Percentiles rank a stretch among this genome's conserved stretches.
Evolutionary conservation across 1,284 basidiomycete genomes (phyloP).

Genomic region (Puccinia brachypodii): DNA sequence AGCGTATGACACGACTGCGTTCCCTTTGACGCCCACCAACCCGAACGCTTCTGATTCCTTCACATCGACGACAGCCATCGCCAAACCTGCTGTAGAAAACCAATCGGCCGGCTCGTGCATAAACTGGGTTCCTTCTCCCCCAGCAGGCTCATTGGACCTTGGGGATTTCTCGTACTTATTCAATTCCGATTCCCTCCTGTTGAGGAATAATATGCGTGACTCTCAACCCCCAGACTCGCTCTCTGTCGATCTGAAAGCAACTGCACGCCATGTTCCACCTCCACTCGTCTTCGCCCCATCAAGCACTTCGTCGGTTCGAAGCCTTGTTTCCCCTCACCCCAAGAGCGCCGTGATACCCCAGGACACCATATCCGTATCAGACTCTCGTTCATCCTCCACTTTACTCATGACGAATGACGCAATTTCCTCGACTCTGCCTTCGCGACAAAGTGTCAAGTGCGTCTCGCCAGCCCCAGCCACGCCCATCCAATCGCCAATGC

Average conservation of each 20-base stretch:
- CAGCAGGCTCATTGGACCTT: background rate
- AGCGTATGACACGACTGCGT: background rate
- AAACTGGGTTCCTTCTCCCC: background rate
- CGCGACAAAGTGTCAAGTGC: background rate
- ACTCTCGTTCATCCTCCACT: background rate
- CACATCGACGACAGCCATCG: background rate
- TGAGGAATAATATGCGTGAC: background rate
- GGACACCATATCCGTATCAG: background rate
- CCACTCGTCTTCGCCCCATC: background rate
- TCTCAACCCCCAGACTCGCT: background rate
- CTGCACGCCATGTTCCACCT: background rate
- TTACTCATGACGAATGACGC: background rate
- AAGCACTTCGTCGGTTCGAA: background rate
- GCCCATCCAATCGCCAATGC: background rate
- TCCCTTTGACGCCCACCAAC: background rate
- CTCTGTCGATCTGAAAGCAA: background rate
- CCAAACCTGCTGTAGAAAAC: background rate
- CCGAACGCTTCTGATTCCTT: background rate
- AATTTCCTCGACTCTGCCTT: background rate
- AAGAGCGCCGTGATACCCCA: background rate
- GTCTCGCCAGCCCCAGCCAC: background rate
- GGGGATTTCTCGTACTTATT: conserved; percentile 1
- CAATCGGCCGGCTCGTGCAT: background rate
- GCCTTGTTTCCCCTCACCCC: background rate
- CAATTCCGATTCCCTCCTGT: background rate